These are phyloP conservation scores for Helianthus tuberosus DNA, from an alignment of 129 eudicot species.

Conservation along the genomic window DNA sequence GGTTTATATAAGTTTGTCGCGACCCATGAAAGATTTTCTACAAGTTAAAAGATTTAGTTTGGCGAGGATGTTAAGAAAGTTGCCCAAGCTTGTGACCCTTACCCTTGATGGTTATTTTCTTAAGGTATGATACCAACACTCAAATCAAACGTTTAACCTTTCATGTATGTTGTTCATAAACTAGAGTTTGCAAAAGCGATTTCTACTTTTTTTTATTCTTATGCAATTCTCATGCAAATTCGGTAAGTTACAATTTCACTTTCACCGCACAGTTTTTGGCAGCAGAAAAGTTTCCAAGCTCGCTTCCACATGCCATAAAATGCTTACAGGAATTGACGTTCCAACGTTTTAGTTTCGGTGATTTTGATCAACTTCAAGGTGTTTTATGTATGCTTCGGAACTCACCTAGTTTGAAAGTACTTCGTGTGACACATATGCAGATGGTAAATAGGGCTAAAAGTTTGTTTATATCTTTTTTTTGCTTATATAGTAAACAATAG, in stretches of 20 bases:
- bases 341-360: not conserved
- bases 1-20: not conserved
- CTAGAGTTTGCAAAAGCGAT: no score
- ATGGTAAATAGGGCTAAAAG: no score
- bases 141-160: not conserved
- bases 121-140: constrained; percentile 18
- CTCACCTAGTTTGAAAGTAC: no score
- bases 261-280: no score
- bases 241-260: no score
- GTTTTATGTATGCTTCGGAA: constrained; percentile 23
- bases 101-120: constrained; percentile 7
- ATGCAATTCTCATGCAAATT: no score
- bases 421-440: no score
- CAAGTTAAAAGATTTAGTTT: not conserved
- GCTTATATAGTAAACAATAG: no score
- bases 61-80: not conserved
- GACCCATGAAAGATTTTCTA: not conserved
- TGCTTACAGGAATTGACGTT: not conserved
- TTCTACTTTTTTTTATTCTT: no score
- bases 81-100: not conserved
- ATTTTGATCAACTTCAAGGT: constrained; percentile 22
- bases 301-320: constrained; percentile 6
- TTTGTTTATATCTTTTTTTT: no score
- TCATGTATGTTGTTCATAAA: no score
- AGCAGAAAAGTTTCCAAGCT: constrained; percentile 14